Evolutionary conservation across 169 alveolate species (phyloP), one percentile per base, ranked within the genome.

Genomic region (Plasmodium gonderi): DNA sequence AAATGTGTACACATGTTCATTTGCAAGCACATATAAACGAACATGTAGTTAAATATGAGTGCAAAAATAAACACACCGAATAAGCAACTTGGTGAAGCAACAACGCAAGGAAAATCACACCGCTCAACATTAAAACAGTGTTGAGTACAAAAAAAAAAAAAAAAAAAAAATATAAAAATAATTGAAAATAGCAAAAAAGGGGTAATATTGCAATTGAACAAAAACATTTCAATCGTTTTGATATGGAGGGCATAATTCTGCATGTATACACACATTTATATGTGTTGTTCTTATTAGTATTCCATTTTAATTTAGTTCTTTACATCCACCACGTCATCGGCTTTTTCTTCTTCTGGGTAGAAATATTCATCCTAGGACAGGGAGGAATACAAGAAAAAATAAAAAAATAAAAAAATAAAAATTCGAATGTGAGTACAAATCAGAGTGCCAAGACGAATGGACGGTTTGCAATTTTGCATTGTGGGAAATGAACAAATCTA

Each of bases 301-400:
- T 80, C 38, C 49, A 65, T 31, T 44, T 44, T 20, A 1, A 17
- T 47, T 68, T 36, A 82, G 47, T 75, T 75, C 51, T 85, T 75
- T 85, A 33, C 14, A 14, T 75, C 38, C 87, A 85, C 77, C 8
- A 38, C 64, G 14, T 85, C 92, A 33, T 85, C 92, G 72, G 78
- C 11, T n/a, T 85, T 54, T 38, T 85, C 89, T 67, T 85, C 92
- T 40, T 85, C 92, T 3, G 92, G 92, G 65, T 85, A 85, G 40
- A 85, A 85, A 51, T 85, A 85, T 75, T 72, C 92, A 75, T 85
- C 92, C 92, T 85, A 44, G 38, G 44, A 85, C 38, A 85, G 38
- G 42, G 54, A 51, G 78, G 49, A 26, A 38, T 6, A n/a, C 17
- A 29, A 20, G 23, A n/a, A 67, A 85, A 74, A 83, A 69, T n/a